These are phyloP conservation scores for Syncephalastrum sp. DNA, from an alignment of 371 early-diverging fungal species.

Conservation along the genomic window DNA sequence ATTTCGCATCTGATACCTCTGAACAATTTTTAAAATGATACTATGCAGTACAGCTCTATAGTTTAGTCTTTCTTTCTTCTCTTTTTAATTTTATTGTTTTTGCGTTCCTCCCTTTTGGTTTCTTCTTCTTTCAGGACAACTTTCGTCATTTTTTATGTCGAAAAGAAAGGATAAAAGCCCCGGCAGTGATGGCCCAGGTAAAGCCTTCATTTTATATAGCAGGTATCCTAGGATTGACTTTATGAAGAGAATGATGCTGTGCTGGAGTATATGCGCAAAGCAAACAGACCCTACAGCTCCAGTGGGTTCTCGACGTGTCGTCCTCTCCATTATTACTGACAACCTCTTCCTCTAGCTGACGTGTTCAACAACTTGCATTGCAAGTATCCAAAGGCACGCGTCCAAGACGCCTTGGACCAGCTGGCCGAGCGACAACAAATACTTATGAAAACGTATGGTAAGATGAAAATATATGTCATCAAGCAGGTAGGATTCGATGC, in stretches of 20 bases:
- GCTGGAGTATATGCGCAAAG: constrained; percentile 20
- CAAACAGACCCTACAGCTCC: constrained; percentile 22
- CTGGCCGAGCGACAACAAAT: constrained; percentile 9
- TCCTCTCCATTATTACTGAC: background rate
- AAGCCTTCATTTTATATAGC: too few species aligned
- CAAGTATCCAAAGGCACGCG: constrained; percentile 15
- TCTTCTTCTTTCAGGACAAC: too few species aligned
- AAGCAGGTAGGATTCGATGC: constrained; percentile 11
- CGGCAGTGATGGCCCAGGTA: too few species aligned
- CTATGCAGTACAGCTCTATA: too few species aligned
- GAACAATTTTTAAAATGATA: constrained; percentile 42
- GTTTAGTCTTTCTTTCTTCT: too few species aligned
- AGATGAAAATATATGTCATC: constrained; percentile 14
- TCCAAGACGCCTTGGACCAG: constrained; percentile 15
- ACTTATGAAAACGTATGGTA: constrained; percentile 16
- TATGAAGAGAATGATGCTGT: constrained; percentile 11
- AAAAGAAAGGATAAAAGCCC: too few species aligned
- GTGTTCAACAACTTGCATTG: constrained; percentile 21
- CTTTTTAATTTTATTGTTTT: too few species aligned
- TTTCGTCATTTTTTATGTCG: too few species aligned
- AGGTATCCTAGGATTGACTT: too few species aligned
- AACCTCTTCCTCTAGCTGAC: constrained; percentile 11
- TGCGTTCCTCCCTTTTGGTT: too few species aligned
- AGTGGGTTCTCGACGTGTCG: constrained; percentile 8
- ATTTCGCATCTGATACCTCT: constrained; percentile 65